These are phyloP conservation scores for Metschnikowia amazonensis DNA, from an alignment of 805 yeast species.

Conservation along the genomic window DNA sequence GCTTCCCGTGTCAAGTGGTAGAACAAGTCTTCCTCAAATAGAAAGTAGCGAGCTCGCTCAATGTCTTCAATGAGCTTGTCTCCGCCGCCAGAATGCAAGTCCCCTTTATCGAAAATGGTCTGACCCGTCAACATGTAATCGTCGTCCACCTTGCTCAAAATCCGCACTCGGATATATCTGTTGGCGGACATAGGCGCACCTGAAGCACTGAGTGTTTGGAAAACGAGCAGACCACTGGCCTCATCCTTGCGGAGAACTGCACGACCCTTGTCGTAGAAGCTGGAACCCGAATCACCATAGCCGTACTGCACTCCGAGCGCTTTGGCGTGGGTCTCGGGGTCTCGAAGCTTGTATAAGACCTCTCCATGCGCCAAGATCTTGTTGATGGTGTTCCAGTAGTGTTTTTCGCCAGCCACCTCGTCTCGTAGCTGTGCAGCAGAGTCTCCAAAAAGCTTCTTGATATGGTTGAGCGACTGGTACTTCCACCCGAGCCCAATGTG, in stretches of 20 bases:
- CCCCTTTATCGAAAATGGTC: constrained; percentile 32
- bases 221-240: constrained; percentile 30
- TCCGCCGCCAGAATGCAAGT: constrained; percentile 2
- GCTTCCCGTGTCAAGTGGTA: constrained; percentile 77
- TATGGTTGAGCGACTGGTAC: constrained; percentile 57
- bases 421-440: constrained; percentile 50
- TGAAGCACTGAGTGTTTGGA: constrained; percentile 29
- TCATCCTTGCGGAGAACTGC: constrained; percentile 60
- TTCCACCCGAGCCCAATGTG: constrained; percentile 80
- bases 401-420: constrained; percentile 58
- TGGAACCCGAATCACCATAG: constrained; percentile 86
- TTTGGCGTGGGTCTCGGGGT: constrained; percentile 42
- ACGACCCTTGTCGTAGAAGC: constrained; percentile 66
- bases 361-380: constrained; percentile 49
- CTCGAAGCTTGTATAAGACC: constrained; percentile 63
- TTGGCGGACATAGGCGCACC: constrained; percentile 30
- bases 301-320: constrained; percentile 85
- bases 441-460: constrained; percentile 47
- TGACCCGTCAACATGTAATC: constrained; percentile 59
- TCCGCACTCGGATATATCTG: constrained; percentile 55
- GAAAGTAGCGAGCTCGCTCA: constrained; percentile 61
- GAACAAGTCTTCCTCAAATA: constrained; percentile 89
- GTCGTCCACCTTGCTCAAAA: constrained; percentile 52
- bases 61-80: constrained; percentile 47
- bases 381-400: constrained; percentile 60